These are phyloP conservation scores for Metschnikowia shivogae DNA, from an alignment of 805 yeast species.

Conservation along the genomic window DNA sequence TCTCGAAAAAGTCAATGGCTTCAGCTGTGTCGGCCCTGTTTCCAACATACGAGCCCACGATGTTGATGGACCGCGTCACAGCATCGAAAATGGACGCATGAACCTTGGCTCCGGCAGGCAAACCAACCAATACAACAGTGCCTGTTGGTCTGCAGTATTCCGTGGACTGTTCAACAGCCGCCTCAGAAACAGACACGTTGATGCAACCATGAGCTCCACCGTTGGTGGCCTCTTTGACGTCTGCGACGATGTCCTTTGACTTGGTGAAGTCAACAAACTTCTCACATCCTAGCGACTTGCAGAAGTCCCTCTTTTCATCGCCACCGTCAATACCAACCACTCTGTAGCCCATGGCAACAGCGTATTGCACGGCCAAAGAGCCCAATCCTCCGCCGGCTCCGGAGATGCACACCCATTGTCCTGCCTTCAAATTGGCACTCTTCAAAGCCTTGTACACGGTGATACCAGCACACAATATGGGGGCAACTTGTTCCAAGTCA, in stretches of 20 bases:
- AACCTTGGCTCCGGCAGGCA: conserved; percentile 44
- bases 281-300: conserved; percentile 60
- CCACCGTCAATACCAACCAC: conserved; percentile 75
- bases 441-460: conserved; percentile 67
- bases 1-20: conserved; percentile 42
- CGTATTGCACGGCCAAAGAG: conserved; percentile 70
- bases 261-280: conserved; percentile 55
- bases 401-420: conserved; percentile 71
- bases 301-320: conserved; percentile 50
- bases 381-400: conserved; percentile 87
- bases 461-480: conserved; percentile 64
- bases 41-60: conserved; percentile 43
- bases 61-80: conserved; percentile 37
- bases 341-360: conserved; percentile 66
- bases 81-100: conserved; percentile 36
- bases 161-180: conserved; percentile 45
- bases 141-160: conserved; percentile 38
- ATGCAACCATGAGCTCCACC: conserved; percentile 58
- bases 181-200: conserved; percentile 50
- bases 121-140: conserved; percentile 42
- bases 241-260: conserved; percentile 48
- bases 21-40: conserved; percentile 45
- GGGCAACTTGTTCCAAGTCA: conserved; percentile 54
- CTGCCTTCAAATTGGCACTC: conserved; percentile 53
- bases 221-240: conserved; percentile 42